Conservation (phyloP, 345 rosid genomes). For the Salix dunnii region DNA sequence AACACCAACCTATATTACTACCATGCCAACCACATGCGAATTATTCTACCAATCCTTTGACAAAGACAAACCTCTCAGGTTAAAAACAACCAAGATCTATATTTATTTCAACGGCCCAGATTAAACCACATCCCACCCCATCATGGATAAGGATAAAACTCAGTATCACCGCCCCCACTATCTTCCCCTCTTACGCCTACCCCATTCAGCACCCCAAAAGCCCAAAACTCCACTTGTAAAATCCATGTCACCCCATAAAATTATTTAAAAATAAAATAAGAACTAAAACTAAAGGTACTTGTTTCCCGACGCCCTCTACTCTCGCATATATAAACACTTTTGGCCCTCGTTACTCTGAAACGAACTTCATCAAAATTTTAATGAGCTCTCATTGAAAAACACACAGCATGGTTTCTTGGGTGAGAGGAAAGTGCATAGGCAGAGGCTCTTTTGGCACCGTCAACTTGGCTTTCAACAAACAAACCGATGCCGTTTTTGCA, state of each 20-base stretch:
- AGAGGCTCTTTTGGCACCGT: conserved; percentile 64
- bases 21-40: conserved; percentile 20
- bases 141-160: conserved; percentile 37
- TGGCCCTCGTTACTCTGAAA: conserved; percentile 10
- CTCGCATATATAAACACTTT: conserved; percentile 4
- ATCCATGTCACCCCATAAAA: conserved; percentile 16
- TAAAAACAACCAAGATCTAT: neutral
- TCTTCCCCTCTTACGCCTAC: neutral
- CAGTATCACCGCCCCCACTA: neutral
- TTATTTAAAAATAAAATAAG: neutral
- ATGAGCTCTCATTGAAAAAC: neutral
- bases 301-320: neutral
- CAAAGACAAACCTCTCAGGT: conserved; percentile 23
- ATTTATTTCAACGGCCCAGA: conserved; percentile 6
- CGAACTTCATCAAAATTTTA: neutral
- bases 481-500: conserved; percentile 47
- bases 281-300: neutral
- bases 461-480: conserved; percentile 31
- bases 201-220: neutral
- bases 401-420: conserved; percentile 38
- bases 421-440: conserved; percentile 50
- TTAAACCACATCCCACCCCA: neutral
- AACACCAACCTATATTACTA: neutral
- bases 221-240: conserved; percentile 5
- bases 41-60: neutral